A percentile compares a stretch with the other conserved stretches of the same genome.
phyloP scores from a whole-genome alignment of 2,329 filamentous ascomycete genomes.

The Penicillium corylophilum region DNA sequence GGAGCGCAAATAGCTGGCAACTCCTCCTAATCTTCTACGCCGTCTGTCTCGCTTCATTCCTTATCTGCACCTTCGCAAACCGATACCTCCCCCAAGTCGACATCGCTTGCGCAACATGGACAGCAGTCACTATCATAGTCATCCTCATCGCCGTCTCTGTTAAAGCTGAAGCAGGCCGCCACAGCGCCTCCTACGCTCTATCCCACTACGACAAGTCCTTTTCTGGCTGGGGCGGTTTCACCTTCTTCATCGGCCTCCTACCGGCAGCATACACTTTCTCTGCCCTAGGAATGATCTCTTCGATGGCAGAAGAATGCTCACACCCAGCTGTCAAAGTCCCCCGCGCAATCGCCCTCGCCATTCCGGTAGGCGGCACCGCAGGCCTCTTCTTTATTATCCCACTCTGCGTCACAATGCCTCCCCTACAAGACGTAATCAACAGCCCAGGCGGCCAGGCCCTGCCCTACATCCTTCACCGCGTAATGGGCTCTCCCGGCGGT shows the following conservation, averaged over 20 bases:
- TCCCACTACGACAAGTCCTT: constrained; percentile 57
- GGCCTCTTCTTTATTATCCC: constrained; percentile 59
- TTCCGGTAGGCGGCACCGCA: constrained; percentile 55
- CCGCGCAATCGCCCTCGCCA: constrained; percentile 52
- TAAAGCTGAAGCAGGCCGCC: constrained; percentile 55
- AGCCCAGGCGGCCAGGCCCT: constrained; percentile 51
- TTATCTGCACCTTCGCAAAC: constrained; percentile 67
- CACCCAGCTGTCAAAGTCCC: constrained; percentile 55
- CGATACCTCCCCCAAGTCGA: constrained; percentile 64
- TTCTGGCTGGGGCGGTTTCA: constrained; percentile 60
- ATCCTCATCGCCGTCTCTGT: constrained; percentile 58
- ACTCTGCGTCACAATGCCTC: constrained; percentile 53
- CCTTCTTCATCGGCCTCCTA: constrained; percentile 63
- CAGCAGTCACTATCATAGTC: constrained; percentile 55
- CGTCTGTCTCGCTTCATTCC: constrained; percentile 63
- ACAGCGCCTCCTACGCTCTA: constrained; percentile 53
- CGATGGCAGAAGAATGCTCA: constrained; percentile 61
- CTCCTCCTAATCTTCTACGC: constrained; percentile 70
- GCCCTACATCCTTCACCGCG: constrained; percentile 51
- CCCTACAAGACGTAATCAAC: constrained; percentile 45
- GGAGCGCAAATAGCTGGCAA: constrained; percentile 60
- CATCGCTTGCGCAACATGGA: constrained; percentile 58
- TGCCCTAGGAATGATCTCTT: constrained; percentile 62
- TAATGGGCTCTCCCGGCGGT: constrained; percentile 52
- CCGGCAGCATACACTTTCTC: constrained; percentile 60